These are phyloP conservation scores for Rosellinia necatrix DNA, from an alignment of 2,329 filamentous ascomycete species.

Conservation along the genomic window DNA sequence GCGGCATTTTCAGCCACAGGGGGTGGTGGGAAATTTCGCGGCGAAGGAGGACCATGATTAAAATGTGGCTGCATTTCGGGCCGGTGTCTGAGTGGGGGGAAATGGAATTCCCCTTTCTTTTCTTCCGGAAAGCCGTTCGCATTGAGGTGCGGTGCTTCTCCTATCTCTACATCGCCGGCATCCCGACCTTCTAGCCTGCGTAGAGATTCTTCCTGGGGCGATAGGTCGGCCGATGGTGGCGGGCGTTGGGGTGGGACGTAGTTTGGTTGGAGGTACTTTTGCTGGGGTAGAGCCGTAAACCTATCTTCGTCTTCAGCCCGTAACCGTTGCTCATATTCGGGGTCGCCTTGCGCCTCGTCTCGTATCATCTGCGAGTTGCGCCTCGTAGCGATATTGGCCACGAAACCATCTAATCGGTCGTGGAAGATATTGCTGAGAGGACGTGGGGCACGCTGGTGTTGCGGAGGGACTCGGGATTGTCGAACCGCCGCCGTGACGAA, in stretches of 20 bases:
- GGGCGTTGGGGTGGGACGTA: slow-evolving; percentile 44
- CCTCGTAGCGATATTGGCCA: slow-evolving; percentile 84
- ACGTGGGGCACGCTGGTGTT: slow-evolving; percentile 53
- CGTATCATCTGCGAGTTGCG: slow-evolving; percentile 83
- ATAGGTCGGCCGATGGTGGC: slow-evolving; percentile 39
- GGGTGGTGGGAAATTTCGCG: slow-evolving; percentile 41
- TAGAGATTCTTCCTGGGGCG: slow-evolving; percentile 52
- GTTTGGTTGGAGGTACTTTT: slow-evolving; percentile 65
- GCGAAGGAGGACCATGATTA: slow-evolving; percentile 59
- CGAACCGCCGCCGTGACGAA: slow-evolving; percentile 83
- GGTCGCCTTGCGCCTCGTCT: slow-evolving; percentile 78
- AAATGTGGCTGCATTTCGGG: slow-evolving; percentile 58
- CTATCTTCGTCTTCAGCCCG: slow-evolving; percentile 82
- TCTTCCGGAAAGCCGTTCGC: slow-evolving; percentile 40
- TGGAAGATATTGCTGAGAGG: slow-evolving; percentile 78
- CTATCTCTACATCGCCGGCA: slow-evolving; percentile 49
- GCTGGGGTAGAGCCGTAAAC: slow-evolving; percentile 78
- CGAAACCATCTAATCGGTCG: slow-evolving; percentile 85
- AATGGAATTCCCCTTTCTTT: slow-evolving; percentile 58
- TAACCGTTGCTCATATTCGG: slow-evolving; percentile 78
- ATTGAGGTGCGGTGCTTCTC: slow-evolving; percentile 21
- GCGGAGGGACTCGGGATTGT: slow-evolving; percentile 40
- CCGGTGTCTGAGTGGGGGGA: slow-evolving; percentile 57
- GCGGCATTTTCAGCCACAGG: slow-evolving; percentile 28
- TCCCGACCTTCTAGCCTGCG: slow-evolving; percentile 54